Conservation (phyloP, 2,329 filamentous ascomycete genomes). For the Colletotrichum sp. region DNA sequence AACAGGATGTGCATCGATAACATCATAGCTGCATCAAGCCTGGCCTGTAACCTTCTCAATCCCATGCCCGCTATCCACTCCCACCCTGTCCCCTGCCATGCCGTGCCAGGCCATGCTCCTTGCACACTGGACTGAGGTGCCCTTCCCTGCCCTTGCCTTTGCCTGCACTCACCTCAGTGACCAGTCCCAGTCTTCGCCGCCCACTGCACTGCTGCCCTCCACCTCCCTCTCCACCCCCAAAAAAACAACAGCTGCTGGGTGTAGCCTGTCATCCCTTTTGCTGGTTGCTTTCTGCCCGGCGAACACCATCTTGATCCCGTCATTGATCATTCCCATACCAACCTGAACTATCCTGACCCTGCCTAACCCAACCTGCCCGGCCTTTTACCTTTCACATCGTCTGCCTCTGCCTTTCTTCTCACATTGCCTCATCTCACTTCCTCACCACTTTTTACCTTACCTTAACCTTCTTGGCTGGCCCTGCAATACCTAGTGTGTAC, state of each 20-base stretch:
- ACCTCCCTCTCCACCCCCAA: not conserved
- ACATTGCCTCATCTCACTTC: not conserved
- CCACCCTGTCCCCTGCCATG: not conserved
- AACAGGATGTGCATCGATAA: slow-evolving; percentile 20
- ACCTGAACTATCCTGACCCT: not conserved
- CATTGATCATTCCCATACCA: slow-evolving; percentile 10
- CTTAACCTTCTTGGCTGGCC: not conserved
- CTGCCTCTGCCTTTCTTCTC: not conserved
- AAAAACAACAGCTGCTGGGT: not conserved
- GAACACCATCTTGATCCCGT: slow-evolving; percentile 5
- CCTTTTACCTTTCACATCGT: not conserved
- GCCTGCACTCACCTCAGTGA: not conserved
- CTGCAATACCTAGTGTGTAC: not conserved
- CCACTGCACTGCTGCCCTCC: not conserved
- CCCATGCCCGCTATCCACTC: not conserved
- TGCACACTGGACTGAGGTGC: not conserved
- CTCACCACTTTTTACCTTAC: not conserved
- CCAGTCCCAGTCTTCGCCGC: not conserved
- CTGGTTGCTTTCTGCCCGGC: not conserved
- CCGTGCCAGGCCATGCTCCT: not conserved
- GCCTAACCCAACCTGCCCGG: not conserved
- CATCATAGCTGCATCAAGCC: slow-evolving; percentile 23
- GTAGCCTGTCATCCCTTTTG: not conserved
- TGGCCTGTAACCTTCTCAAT: not conserved
- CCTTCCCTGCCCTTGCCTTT: not conserved